phyloP scores from a whole-genome alignment of 1,139 yeast genomes.

The Yamadazyma sp. region DNA sequence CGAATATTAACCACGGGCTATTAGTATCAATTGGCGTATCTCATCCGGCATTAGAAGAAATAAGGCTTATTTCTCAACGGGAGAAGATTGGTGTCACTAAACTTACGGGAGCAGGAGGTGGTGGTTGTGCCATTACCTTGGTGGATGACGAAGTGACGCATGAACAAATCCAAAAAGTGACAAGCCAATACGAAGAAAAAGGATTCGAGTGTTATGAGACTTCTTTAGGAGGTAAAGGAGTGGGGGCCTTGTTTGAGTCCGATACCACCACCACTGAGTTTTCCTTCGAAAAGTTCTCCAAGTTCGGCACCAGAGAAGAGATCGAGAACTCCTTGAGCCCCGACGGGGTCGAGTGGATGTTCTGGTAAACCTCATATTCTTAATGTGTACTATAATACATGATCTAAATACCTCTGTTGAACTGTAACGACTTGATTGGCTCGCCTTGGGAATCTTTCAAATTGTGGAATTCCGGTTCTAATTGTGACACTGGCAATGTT shows the following conservation, averaged over 20 bases:
- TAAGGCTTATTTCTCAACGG: slow-evolving; percentile 63
- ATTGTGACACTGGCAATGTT: slow-evolving; percentile 50
- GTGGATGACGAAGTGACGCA: slow-evolving; percentile 51
- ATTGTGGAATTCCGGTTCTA: slow-evolving; percentile 64
- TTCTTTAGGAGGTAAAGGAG: slow-evolving; percentile 87
- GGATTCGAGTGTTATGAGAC: slow-evolving; percentile 84
- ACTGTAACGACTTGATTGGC: slow-evolving; percentile 62
- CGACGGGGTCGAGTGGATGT: slow-evolving; percentile 50
- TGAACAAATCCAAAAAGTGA: slow-evolving; percentile 29
- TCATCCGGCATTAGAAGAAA: slow-evolving; percentile 80
- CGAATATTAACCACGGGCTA: slow-evolving; percentile 87
- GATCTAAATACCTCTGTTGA: slow-evolving; percentile 83
- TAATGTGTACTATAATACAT: not conserved
- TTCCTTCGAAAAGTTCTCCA: slow-evolving; percentile 37
- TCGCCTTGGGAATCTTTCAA: slow-evolving; percentile 65
- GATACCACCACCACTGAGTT: slow-evolving; percentile 20
- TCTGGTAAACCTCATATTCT: slow-evolving; percentile 44
- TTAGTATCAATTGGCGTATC: slow-evolving; percentile 87
- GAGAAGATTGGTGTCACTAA: slow-evolving; percentile 80
- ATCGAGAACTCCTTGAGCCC: slow-evolving; percentile 51
- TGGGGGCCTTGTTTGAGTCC: slow-evolving; percentile 46
- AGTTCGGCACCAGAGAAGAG: slow-evolving; percentile 38
- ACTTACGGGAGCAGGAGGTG: slow-evolving; percentile 98
- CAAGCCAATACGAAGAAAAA: slow-evolving; percentile 36
- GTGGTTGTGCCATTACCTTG: slow-evolving; percentile 95